Evolutionary conservation across 768 basidiomycete genomes (phyloP).

Genomic region (Gloeostereum incarnatum): DNA sequence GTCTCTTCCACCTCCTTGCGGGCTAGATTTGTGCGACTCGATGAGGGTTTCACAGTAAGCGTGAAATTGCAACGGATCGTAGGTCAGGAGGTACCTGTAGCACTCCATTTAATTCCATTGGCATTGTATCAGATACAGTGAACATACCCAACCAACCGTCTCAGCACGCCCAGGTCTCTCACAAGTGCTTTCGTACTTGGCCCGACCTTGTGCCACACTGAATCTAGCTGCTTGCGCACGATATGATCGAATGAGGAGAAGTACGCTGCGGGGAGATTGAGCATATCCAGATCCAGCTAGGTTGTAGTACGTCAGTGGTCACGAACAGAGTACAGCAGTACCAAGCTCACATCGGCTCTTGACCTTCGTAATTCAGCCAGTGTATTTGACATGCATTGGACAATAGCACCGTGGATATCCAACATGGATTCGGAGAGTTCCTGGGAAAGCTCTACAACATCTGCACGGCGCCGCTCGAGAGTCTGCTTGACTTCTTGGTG

Average conservation of each 20-base stretch:
- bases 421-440: slow-evolving; percentile 77
- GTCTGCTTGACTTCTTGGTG: slow-evolving; percentile 81
- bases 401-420: slow-evolving; percentile 87
- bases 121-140: not conserved
- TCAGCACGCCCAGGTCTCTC: slow-evolving; percentile 74
- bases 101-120: not conserved
- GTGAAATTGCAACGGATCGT: slow-evolving; percentile 87
- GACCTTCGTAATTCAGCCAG: slow-evolving; percentile 85
- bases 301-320: not conserved
- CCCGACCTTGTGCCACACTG: slow-evolving; percentile 96
- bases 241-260: slow-evolving; percentile 88
- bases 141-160: slow-evolving; percentile 71
- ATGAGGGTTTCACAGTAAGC: slow-evolving; percentile 86
- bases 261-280: slow-evolving; percentile 88
- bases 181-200: slow-evolving; percentile 89
- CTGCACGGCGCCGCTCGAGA: slow-evolving; percentile 76
- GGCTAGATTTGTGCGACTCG: slow-evolving; percentile 29
- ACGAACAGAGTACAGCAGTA: not conserved
- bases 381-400: slow-evolving; percentile 91
- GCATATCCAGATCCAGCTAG: slow-evolving; percentile 91
- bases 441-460: slow-evolving; percentile 89
- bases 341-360: slow-evolving; percentile 51
- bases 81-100: slow-evolving; percentile 73
- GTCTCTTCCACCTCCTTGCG: slow-evolving; percentile 39
- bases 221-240: slow-evolving; percentile 82